Evolutionary conservation across 2,329 filamentous ascomycete species (phyloP).

Genomic region (Ophiostoma pallidulum): DNA sequence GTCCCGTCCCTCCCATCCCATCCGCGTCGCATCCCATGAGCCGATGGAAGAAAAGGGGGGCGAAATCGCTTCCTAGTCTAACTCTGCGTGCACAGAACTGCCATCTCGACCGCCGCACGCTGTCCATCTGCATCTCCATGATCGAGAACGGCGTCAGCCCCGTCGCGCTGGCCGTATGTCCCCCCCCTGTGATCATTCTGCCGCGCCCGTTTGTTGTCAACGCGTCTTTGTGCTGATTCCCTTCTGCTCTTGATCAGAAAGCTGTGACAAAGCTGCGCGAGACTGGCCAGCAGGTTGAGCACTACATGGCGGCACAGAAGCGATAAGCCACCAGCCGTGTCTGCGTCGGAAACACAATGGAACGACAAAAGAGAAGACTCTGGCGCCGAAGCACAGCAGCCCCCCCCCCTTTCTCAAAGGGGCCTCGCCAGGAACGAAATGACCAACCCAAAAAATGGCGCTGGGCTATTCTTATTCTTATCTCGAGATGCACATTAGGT

Average conservation of each 20-base stretch:
- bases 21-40: no score
- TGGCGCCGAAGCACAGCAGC: no score
- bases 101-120: constrained; percentile 76
- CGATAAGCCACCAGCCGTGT: not conserved
- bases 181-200: not conserved
- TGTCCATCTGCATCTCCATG: constrained; percentile 91
- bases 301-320: constrained; percentile 25
- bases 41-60: no score
- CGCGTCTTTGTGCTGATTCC: not conserved
- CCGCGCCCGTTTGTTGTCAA: not conserved
- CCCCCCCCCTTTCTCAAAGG: no score
- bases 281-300: constrained; percentile 42
- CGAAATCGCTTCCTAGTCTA: no score
- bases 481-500: no score
- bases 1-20: not conserved
- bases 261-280: constrained; percentile 52
- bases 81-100: constrained; percentile 61
- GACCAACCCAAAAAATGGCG: no score
- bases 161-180: constrained; percentile 78
- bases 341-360: not conserved
- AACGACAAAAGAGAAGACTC: no score
- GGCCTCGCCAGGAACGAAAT: no score
- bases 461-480: no score
- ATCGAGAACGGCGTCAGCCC: constrained; percentile 97
- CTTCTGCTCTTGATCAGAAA: constrained; percentile 29